Conservation (phyloP, 371 early-diverging fungal genomes). For the Massospora cicadina region DNA sequence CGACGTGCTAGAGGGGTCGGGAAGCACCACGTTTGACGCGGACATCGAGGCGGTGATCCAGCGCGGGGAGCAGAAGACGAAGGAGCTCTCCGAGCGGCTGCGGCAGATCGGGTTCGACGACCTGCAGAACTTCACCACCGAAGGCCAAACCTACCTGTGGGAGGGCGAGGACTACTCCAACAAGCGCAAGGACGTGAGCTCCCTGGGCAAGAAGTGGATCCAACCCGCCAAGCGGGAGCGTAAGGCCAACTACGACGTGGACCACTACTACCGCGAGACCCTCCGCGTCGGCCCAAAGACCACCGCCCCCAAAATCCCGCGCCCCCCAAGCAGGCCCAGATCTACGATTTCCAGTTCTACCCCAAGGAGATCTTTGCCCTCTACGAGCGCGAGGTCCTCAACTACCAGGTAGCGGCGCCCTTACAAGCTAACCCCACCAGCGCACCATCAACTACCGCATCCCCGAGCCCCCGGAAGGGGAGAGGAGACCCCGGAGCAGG, state of each 20-base stretch:
- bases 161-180: constrained; percentile 74
- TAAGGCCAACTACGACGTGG: constrained; percentile 70
- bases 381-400: constrained; percentile 58
- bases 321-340: constrained; percentile 39
- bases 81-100: constrained; percentile 71
- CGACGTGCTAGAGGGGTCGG: constrained; percentile 49
- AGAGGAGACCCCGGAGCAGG: constrained; percentile 27
- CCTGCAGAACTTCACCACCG: constrained; percentile 57
- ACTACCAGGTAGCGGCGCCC: constrained; percentile 22
- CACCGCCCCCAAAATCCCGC: constrained; percentile 30
- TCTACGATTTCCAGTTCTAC: constrained; percentile 87
- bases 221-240: constrained; percentile 80
- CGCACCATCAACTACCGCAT: constrained; percentile 37
- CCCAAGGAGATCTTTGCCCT: constrained; percentile 60
- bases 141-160: constrained; percentile 75
- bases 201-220: constrained; percentile 40
- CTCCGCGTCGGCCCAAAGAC: constrained; percentile 36
- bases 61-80: constrained; percentile 81
- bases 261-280: constrained; percentile 73
- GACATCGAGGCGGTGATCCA: constrained; percentile 81
- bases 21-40: constrained; percentile 32
- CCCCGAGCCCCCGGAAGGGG: constrained; percentile 20
- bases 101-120: constrained; percentile 78
- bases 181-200: constrained; percentile 6
- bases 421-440: constrained; percentile 21